Evolutionary conservation across 768 basidiomycete genomes (phyloP).

Genomic region (Podaxis sp.): DNA sequence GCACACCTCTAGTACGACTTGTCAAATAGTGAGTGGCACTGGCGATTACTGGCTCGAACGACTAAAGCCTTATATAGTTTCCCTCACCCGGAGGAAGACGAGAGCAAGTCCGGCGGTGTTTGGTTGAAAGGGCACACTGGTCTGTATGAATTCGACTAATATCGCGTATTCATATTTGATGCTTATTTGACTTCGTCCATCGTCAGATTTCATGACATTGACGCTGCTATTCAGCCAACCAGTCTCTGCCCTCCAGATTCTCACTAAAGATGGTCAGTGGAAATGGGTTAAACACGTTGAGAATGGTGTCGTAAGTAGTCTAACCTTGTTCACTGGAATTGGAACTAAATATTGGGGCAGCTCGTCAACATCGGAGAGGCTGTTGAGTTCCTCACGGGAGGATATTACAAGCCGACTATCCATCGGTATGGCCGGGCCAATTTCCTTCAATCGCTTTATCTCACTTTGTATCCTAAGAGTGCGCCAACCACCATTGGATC

Average conservation of each 20-base stretch:
- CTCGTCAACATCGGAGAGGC: slow-evolving; percentile 45
- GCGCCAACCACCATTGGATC: slow-evolving; percentile 43
- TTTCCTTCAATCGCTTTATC: neutral
- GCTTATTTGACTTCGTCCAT: no score
- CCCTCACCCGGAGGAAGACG: slow-evolving; percentile 38
- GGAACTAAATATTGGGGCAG: slow-evolving; percentile 14
- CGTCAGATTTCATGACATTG: slow-evolving; percentile 37
- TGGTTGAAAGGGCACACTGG: slow-evolving; percentile 51
- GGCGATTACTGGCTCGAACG: neutral
- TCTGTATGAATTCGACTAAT: slow-evolving; percentile 8
- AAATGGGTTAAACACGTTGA: slow-evolving; percentile 43
- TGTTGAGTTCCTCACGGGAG: slow-evolving; percentile 43
- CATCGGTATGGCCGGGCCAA: slow-evolving; percentile 23
- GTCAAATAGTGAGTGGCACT: slow-evolving; percentile 40
- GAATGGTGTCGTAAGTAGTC: slow-evolving; percentile 34
- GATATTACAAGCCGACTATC: slow-evolving; percentile 44
- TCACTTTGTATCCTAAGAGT: slow-evolving; percentile 25
- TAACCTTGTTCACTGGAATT: neutral
- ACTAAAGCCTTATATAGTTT: slow-evolving; percentile 23
- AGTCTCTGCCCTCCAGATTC: slow-evolving; percentile 41
- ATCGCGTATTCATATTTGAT: neutral
- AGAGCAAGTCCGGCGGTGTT: slow-evolving; percentile 36
- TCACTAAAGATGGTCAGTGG: slow-evolving; percentile 36
- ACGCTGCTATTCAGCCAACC: slow-evolving; percentile 48
- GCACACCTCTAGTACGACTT: slow-evolving; percentile 29